phyloP scores from a whole-genome alignment of 805 yeast genomes.

The Peterozyma xylosa region DNA sequence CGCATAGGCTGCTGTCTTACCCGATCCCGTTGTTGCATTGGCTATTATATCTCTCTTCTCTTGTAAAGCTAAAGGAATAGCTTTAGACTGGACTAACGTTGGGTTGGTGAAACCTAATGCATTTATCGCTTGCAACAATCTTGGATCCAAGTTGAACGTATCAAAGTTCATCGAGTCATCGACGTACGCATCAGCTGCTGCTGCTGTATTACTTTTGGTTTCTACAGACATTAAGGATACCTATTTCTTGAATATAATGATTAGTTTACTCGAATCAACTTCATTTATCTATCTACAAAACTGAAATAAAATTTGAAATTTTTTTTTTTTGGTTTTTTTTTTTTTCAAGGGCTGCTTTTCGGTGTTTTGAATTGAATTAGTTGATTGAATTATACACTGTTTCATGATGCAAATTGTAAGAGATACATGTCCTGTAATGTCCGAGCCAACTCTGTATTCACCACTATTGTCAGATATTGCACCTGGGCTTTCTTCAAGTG shows the following conservation, averaged over 20 bases:
- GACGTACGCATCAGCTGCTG: conserved; percentile 63
- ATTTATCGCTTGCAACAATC: conserved; percentile 78
- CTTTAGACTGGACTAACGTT: conserved; percentile 81
- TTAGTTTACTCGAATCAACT: background rate
- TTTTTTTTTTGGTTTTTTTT: background rate
- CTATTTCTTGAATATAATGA: background rate
- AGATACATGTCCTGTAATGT: no score
- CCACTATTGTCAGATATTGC: no score
- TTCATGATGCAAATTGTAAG: no score
- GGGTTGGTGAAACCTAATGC: conserved; percentile 78
- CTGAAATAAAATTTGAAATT: background rate
- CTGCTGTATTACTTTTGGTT: conserved; percentile 14
- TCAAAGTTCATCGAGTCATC: conserved; percentile 70
- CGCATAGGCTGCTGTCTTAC: conserved; percentile 87
- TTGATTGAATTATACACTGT: no score
- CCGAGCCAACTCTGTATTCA: no score
- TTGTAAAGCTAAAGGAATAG: conserved; percentile 87
- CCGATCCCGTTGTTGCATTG: conserved; percentile 92
- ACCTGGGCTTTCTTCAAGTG: no score
- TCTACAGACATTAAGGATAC: background rate
- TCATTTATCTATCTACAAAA: background rate
- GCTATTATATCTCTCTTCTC: conserved; percentile 91
- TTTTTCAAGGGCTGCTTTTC: background rate
- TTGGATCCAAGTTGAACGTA: conserved; percentile 70
- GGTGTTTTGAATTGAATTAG: no score